Evolutionary conservation across 192 early-diverging fungal genomes (phyloP).

Genomic region (Martensiomyces pterosporus): DNA sequence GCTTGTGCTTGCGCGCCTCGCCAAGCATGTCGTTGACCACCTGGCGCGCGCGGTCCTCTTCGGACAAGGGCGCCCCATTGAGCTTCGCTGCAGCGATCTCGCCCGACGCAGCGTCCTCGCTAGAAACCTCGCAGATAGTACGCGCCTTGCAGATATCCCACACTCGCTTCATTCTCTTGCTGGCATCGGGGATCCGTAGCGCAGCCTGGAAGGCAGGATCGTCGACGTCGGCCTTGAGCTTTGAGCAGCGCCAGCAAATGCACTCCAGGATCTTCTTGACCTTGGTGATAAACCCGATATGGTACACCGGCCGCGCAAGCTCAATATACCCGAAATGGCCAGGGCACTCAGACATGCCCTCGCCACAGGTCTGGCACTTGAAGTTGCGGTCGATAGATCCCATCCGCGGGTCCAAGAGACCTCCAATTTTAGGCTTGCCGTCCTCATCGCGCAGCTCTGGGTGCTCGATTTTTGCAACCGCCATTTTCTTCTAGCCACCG

Average conservation of each 20-base stretch:
- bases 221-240: conserved; percentile 82
- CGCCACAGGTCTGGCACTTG: conserved; percentile 94
- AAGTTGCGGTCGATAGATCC: conserved; percentile 97
- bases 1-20: conserved; percentile 56
- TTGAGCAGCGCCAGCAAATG: conserved; percentile 91
- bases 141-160: conserved; percentile 85
- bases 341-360: conserved; percentile 92
- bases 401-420: conserved; percentile 89
- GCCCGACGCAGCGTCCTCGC: conserved; percentile 53
- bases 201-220: conserved; percentile 63
- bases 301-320: conserved; percentile 92
- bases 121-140: conserved; percentile 71
- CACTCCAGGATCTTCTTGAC: conserved; percentile 98
- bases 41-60: conserved; percentile 28
- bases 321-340: conserved; percentile 99
- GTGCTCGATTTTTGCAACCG: conserved; percentile 88
- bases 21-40: conserved; percentile 13
- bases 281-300: conserved; percentile 87
- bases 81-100: conserved; percentile 4
- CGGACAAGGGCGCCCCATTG: conserved; percentile 11
- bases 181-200: conserved; percentile 63
- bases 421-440: conserved; percentile 78
- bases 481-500: conserved; percentile 85
- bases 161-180: conserved; percentile 71
- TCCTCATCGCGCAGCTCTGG: conserved; percentile 85